A percentile compares a stretch with the other conserved stretches of the same genome.
phyloP scores from a whole-genome alignment of 768 basidiomycete species.

The Roridomyces roridus region DNA sequence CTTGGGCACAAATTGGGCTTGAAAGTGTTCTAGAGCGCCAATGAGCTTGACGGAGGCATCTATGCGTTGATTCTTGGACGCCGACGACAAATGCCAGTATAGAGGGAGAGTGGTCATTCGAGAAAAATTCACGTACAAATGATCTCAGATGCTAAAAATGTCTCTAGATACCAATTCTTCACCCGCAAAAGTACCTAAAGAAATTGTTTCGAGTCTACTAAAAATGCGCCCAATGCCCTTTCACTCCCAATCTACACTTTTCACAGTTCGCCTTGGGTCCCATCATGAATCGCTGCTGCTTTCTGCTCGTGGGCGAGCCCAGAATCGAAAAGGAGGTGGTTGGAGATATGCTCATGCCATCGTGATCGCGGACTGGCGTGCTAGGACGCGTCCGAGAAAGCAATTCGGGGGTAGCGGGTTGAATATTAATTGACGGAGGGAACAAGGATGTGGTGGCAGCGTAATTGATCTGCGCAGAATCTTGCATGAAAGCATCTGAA shows the following conservation, averaged over 20 bases:
- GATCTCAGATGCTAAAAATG: too few relatives aligned
- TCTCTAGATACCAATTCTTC: too few relatives aligned
- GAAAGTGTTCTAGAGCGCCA: constrained; percentile 83
- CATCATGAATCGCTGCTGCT: constrained; percentile 37
- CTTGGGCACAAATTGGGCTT: constrained; percentile 64
- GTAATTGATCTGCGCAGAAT: constrained; percentile 14
- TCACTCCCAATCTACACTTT: constrained; percentile 45
- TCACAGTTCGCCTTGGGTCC: constrained; percentile 39
- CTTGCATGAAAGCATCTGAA: constrained; percentile 16
- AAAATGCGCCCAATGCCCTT: constrained; percentile 77
- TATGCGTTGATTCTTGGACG: constrained; percentile 78
- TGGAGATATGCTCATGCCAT: constrained; percentile 34
- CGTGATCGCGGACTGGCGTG: constrained; percentile 23
- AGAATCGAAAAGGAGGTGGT: constrained; percentile 25
- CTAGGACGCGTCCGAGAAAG: constrained; percentile 26
- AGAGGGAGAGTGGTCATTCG: constrained; percentile 88
- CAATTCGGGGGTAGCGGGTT: constrained; percentile 35
- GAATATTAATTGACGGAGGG: constrained; percentile 32
- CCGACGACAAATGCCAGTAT: constrained; percentile 92
- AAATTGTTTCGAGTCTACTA: too few relatives aligned
- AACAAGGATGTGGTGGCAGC: constrained; percentile 4
- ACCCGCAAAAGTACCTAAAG: too few relatives aligned
- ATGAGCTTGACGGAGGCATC: constrained; percentile 88
- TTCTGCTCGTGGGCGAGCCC: constrained; percentile 22
- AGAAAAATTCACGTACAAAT: neutral